Evolutionary conservation across 139 green algal genomes (phyloP), one percentile per base, ranked within the genome.

Genomic region (Dunaliella primolecta): DNA sequence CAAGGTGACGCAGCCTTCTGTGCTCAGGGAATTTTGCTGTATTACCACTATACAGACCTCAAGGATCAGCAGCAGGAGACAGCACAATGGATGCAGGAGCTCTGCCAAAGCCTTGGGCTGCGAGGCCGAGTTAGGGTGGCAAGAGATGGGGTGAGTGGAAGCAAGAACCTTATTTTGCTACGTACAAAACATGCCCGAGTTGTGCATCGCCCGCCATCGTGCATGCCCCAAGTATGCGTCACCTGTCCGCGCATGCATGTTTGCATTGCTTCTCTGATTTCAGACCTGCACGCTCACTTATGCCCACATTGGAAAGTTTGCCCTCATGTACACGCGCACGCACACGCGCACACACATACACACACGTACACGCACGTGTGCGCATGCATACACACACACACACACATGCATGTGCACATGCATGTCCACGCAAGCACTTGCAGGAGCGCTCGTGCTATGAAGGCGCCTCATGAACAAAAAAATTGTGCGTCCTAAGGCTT

Each of bases 101-200:
- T 72, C 1, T 89, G 83, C 35, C 32, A 3, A 1, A 7, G 30
- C 29, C 86, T 87, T 7, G 72, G 32, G 23, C 75, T 87, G 3
- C 15, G 36, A 3, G 86, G 86, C 33, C 38, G 86, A 11, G 83
- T 89, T 30, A 38, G 86, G 0, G 86, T 89, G 0, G 86, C 86
- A 3, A 25, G 72, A 38, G 86, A 89, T 77, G 86, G 86, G 1
- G 35, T 89, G 33, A 87, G 87, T 74, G 83, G 80, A 7, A 87
- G 78, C 30, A 64, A 85, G 34, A 27, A 38, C 15, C 36, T 72
- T 3, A 15, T 2, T 3, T 24, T 30, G 72, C 15, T n/a, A 20
- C 11, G 15, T 2, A 35, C 70, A 36, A 35, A 71, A 29, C 36
- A 33, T 35, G n/a, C n/a, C n/a, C n/a, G n/a, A n/a, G n/a, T n/a